Conservation (phyloP, 495 filamentous ascomycete species). For the Penicillium antarcticum region DNA sequence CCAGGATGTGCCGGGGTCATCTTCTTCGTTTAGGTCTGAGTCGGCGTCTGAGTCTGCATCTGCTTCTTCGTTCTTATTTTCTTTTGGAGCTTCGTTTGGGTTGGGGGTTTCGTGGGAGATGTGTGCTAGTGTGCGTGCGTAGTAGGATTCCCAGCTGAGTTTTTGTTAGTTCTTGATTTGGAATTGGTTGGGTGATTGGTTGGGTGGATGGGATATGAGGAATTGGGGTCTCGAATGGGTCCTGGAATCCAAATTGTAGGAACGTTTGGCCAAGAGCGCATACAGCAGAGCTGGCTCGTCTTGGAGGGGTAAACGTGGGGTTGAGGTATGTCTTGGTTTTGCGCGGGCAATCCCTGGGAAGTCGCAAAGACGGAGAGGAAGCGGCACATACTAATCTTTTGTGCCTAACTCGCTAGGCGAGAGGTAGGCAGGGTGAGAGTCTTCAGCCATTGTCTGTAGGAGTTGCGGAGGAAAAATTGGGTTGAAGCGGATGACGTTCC, state of each 20-base stretch:
- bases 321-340: background rate
- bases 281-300: background rate
- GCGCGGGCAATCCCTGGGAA: too few species aligned
- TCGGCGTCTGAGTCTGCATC: constrained; percentile 12
- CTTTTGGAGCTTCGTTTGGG: background rate
- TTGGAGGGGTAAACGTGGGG: constrained; percentile 21
- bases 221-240: background rate
- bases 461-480: constrained; percentile 15
- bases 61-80: constrained; percentile 3
- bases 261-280: too few species aligned
- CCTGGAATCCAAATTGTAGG: too few species aligned
- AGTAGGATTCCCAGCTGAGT: constrained; percentile 45
- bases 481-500: constrained; percentile 4
- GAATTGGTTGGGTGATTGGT: background rate
- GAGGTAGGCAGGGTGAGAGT: constrained; percentile 39
- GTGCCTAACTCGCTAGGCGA: constrained; percentile 52
- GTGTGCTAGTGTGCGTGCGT: constrained; percentile 41
- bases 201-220: background rate
- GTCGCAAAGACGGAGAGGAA: background rate
- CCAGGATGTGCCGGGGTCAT: constrained; percentile 50
- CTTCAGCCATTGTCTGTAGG: constrained; percentile 22
- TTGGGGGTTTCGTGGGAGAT: constrained; percentile 21
- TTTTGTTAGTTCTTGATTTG: constrained; percentile 2
- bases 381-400: constrained; percentile 49
- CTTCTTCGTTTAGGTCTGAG: constrained; percentile 35